Evolutionary conservation across 2,329 filamentous ascomycete species (phyloP).

Genomic region (Mycocentrospora acerina): DNA sequence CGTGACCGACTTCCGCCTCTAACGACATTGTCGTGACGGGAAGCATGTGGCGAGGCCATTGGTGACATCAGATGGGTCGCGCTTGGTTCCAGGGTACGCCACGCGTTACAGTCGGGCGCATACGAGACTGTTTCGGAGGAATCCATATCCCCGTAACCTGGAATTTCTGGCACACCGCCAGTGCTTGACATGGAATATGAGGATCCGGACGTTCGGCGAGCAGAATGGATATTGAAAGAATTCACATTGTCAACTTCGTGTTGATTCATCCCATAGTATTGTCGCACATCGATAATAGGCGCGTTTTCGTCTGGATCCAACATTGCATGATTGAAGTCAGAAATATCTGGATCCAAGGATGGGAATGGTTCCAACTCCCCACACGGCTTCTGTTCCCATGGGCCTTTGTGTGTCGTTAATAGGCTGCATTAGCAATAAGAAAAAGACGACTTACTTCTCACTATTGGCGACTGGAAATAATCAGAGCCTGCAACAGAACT

Average conservation of each 20-base stretch:
- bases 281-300: constrained; percentile 44
- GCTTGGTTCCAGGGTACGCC: constrained; percentile 67
- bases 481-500: constrained; percentile 28
- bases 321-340: constrained; percentile 40
- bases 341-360: constrained; percentile 41
- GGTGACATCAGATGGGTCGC: constrained; percentile 69
- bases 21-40: constrained; percentile 52
- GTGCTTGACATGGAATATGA: constrained; percentile 70
- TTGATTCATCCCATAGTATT: constrained; percentile 36
- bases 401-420: constrained; percentile 32
- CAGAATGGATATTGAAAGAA: constrained; percentile 50
- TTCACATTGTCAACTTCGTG: constrained; percentile 33
- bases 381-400: constrained; percentile 44
- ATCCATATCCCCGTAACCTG: constrained; percentile 71
- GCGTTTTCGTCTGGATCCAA: constrained; percentile 44
- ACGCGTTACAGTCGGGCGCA: constrained; percentile 59
- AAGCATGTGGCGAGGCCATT: constrained; percentile 69
- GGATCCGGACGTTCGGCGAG: constrained; percentile 69
- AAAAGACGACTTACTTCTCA: constrained; percentile 38
- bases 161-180: constrained; percentile 63
- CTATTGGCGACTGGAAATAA: constrained; percentile 39
- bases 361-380: constrained; percentile 42
- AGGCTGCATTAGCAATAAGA: too few species aligned
- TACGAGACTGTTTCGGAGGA: constrained; percentile 69
- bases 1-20: constrained; percentile 65